Evolutionary conservation across 1,284 basidiomycete species (phyloP), one percentile per base, ranked within the genome.

Genomic region (Malassezia vespertilionis): DNA sequence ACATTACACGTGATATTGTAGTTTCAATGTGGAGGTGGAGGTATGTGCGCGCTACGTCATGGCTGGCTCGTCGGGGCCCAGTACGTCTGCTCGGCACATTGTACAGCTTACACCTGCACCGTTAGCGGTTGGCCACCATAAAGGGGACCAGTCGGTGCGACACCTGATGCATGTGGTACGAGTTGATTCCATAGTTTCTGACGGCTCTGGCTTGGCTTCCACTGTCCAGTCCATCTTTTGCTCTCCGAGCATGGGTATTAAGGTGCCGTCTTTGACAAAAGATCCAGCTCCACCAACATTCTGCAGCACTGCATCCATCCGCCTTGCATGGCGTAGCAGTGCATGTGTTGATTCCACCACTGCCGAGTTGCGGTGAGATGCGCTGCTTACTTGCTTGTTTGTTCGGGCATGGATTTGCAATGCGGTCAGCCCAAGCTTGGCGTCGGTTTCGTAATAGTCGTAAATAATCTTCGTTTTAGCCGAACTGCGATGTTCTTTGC

Each of bases 371-470:
- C 37, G 40, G 30, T 34, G 30, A 1, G 45, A 34, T 6, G 39
- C 15, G 32, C 18, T 23, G 17, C 28, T 15, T 10, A 83, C 81
- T 60, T 82, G 81, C 72, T 91, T 91, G 75, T 90, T 90, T 8
- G 79, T 77, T 44, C 77, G 77, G 32, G 81, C 82, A 70, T 84
- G 93, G 12, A 85, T 78, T 72, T 91, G 86, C 17, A 93, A 76
- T 1, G 86, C 83, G 18, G 84, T 86, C 83, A 84, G 79, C 52
- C 83, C 84, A 5, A 77, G 78, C 50, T 86, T 84, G 52, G 71
- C 56, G 57, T 89, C 85, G 21, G 80, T 78, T 60, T 90, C 86
- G 61, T 84, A 86, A 53, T 89, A 76, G 52, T 84, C 84, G 65
- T 83, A 82, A 31, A 87, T 77, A 46, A 78, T 76, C 32, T 81